Conservation (phyloP, 306 rosid species). For the Sindora glabra region DNA sequence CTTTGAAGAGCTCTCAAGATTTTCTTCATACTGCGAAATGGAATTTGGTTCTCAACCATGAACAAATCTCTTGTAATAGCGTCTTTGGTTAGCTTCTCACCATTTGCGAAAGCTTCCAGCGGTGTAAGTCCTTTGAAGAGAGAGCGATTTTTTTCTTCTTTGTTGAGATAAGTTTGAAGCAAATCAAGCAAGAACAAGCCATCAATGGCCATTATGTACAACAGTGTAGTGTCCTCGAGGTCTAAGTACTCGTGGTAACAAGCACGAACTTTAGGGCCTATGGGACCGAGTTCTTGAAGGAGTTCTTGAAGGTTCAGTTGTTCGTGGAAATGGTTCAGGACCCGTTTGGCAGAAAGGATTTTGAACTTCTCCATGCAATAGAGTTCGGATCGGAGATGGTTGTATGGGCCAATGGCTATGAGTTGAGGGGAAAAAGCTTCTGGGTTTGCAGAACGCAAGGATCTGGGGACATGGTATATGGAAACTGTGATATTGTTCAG, state of each 20-base stretch:
- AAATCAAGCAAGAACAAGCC: constrained; percentile 11
- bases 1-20: too few species aligned
- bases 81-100: neutral
- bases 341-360: neutral
- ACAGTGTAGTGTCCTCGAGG: neutral
- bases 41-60: constrained; percentile 30
- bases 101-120: neutral
- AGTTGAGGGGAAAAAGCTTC: constrained; percentile 20
- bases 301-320: neutral
- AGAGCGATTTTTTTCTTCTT: neutral
- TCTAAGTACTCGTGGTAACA: constrained; percentile 17
- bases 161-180: neutral
- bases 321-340: neutral
- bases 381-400: constrained; percentile 9
- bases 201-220: constrained; percentile 12
- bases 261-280: constrained; percentile 1
- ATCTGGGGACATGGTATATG: constrained; percentile 14
- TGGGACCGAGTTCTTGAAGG: neutral
- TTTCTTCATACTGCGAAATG: neutral
- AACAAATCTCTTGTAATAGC: constrained; percentile 14
- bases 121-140: neutral
- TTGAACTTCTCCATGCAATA: constrained; percentile 22
- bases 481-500: neutral
- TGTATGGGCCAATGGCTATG: constrained; percentile 18
- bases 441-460: constrained; percentile 3